Percentiles rank a stretch among this genome's conserved stretches.
Conservation (phyloP, 108 stramenopile species). For the Mediolabrus comicus region DNA sequence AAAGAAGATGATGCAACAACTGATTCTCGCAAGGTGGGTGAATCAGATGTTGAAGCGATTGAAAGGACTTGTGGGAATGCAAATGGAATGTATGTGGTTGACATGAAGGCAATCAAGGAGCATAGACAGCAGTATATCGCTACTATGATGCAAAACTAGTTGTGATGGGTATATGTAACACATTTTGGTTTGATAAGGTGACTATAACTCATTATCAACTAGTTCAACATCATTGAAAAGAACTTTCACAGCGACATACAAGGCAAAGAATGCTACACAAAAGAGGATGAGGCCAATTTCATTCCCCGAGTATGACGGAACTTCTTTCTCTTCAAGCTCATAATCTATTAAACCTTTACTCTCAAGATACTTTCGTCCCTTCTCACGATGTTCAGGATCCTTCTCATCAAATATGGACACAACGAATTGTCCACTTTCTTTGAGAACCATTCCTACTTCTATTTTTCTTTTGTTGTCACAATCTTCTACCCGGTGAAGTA, state of each 20-base stretch:
- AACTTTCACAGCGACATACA: slow-evolving; percentile 31
- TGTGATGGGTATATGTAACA: no score
- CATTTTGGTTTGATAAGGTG: no score
- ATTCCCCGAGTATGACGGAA: slow-evolving; percentile 10
- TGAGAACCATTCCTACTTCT: slow-evolving; percentile 71
- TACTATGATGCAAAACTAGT: no score
- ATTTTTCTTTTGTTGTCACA: slow-evolving; percentile 41
- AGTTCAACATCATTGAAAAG: slow-evolving; percentile 31
- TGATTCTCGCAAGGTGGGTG: slow-evolving; percentile 15
- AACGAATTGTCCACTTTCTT: slow-evolving; percentile 61
- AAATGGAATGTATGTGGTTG: slow-evolving; percentile 71
- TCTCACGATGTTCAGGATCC: slow-evolving; percentile 77
- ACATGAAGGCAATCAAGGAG: slow-evolving; percentile 51
- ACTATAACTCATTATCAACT: slow-evolving; percentile 27
- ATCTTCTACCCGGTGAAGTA: slow-evolving; percentile 55
- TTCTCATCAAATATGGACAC: slow-evolving; percentile 75
- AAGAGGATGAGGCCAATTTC: slow-evolving; percentile 28
- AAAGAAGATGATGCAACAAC: slow-evolving; percentile 5
- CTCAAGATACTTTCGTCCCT: slow-evolving; percentile 43
- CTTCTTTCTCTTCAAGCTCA: slow-evolving; percentile 3
- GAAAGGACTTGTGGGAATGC: slow-evolving; percentile 69
- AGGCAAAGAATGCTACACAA: slow-evolving; percentile 29
- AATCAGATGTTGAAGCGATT: slow-evolving; percentile 47
- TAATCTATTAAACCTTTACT: slow-evolving; percentile 20
- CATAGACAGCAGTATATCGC: slow-evolving; percentile 46